A percentile compares a stretch with the other conserved stretches of the same genome.
Evolutionary conservation across 2,329 filamentous ascomycete genomes (phyloP).

Genomic region (Westerdykella aurantiaca): DNA sequence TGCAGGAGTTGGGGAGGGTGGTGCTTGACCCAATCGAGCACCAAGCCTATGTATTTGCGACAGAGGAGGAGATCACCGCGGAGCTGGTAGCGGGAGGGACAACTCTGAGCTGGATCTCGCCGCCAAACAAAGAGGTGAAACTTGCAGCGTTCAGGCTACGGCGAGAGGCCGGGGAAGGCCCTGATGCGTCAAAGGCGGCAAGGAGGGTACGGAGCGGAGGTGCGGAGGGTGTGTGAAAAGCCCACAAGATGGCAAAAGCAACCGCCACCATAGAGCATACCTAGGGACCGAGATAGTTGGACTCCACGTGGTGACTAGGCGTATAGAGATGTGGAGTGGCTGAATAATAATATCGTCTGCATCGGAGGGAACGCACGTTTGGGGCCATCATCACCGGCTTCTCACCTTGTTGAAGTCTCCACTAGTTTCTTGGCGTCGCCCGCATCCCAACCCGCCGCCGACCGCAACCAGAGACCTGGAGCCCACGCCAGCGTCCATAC

Average conservation of each 20-base stretch:
- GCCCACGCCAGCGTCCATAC: constrained; percentile 1
- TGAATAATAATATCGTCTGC: no score
- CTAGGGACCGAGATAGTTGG: not conserved
- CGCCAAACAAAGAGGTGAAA: constrained; percentile 28
- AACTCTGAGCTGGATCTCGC: constrained; percentile 26
- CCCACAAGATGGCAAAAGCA: no score
- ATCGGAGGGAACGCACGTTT: not conserved
- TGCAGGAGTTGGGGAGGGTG: constrained; percentile 18
- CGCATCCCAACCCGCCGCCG: not conserved
- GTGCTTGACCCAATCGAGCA: constrained; percentile 40
- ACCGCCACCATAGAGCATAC: no score
- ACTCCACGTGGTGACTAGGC: not conserved
- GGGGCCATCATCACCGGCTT: not conserved
- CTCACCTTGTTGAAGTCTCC: not conserved
- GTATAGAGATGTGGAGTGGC: not conserved
- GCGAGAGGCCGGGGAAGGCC: constrained; percentile 6
- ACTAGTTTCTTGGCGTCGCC: constrained; percentile 8
- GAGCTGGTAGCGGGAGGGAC: constrained; percentile 21
- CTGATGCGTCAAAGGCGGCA: not conserved
- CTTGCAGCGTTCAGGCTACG: constrained; percentile 30
- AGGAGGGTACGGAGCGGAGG: not conserved
- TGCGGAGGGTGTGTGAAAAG: not conserved
- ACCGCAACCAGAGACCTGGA: not conserved
- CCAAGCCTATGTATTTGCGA: constrained; percentile 36
- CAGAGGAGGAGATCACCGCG: constrained; percentile 36